Percentiles rank a stretch among this genome's conserved stretches.
phyloP scores from a whole-genome alignment of 2,329 filamentous ascomycete genomes.

The Aureobasidium sp. region DNA sequence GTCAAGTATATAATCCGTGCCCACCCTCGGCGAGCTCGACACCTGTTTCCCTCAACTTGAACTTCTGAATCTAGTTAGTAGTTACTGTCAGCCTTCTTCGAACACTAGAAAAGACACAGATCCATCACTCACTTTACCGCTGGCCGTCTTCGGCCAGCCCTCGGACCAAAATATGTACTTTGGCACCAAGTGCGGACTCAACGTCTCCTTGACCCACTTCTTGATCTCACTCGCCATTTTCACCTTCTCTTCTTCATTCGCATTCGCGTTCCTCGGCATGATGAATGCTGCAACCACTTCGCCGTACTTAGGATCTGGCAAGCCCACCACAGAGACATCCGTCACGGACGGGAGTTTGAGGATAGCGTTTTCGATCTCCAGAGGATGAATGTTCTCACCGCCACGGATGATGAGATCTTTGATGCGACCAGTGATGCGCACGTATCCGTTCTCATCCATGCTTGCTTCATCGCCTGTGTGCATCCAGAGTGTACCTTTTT shows the following conservation, averaged over 20 bases:
- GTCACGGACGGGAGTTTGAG: not conserved
- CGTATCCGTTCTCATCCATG: conserved; percentile 76
- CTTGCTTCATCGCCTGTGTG: conserved; percentile 81
- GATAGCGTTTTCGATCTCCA: conserved; percentile 70
- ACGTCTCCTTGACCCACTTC: conserved; percentile 59
- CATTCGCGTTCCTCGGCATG: conserved; percentile 39
- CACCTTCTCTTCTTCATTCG: conserved; percentile 19
- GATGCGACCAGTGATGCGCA: conserved; percentile 81
- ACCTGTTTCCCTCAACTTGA: conserved; percentile 65
- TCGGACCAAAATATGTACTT: conserved; percentile 80
- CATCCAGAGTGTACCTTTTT: conserved; percentile 68
- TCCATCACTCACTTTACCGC: conserved; percentile 53
- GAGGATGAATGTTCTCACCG: conserved; percentile 91
- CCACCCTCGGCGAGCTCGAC: conserved; percentile 37
- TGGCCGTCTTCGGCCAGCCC: conserved; percentile 85
- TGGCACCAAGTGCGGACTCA: conserved; percentile 72
- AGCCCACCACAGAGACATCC: conserved; percentile 65
- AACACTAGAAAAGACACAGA: no score
- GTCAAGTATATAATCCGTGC: not conserved
- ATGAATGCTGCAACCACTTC: conserved; percentile 84
- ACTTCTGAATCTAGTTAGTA: conserved; percentile 66
- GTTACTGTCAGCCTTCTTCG: not conserved
- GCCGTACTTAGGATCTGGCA: conserved; percentile 74
- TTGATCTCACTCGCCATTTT: conserved; percentile 50
- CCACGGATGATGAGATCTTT: conserved; percentile 94